Evolutionary conservation across 805 yeast genomes (phyloP), one percentile per base, ranked within the genome.

Genomic region (Debaryomyces tyrocola): DNA sequence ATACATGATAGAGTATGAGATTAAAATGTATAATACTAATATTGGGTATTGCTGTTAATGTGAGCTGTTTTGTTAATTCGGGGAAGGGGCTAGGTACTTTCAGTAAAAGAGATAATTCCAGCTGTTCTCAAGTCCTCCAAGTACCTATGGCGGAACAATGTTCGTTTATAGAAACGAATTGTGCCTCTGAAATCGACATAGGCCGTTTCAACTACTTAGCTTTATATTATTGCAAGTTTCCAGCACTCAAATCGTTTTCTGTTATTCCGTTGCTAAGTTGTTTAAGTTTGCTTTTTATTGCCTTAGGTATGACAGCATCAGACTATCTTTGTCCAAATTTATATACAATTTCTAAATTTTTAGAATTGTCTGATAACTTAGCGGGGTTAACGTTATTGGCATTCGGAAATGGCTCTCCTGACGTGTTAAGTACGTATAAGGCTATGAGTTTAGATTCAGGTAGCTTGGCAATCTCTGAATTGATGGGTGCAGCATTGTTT

Each of bases 361-460:
- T 90, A 8, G 76, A 80, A 7, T 65, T 92, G 42, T 80, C 91
- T 14, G 94, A 89, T 49, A 82, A 87, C 47, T 67, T 91, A 15
- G 83, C 94, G 10, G 98, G 98, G 0, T 76, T 92, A 53, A 91
- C 97, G 0, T 68, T 92, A 18, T 69, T 94, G 43, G 96, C 98
- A 0, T 75, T 92, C 49, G 98, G 97, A 0, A 92, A 92, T 65
- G 96, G 96, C 3, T 77, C 95, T 0, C 96, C 97, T 0, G 99
- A 92, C 63, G 82, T 92, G 3, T 78, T 90, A 33, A 80, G 92
- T 40, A 90, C 96, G 0, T 88, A 83, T 60, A 83, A 85, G 41
- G 96, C 97, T 3, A 79, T 94, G 81, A 74, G 77, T 10, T 67
- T 82, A 1, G 84, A 80, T n/a, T 80, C 88, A 1, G 81, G 85